phyloP scores from a whole-genome alignment of 2,329 filamentous ascomycete genomes.

The Verticillium albo-atrum region DNA sequence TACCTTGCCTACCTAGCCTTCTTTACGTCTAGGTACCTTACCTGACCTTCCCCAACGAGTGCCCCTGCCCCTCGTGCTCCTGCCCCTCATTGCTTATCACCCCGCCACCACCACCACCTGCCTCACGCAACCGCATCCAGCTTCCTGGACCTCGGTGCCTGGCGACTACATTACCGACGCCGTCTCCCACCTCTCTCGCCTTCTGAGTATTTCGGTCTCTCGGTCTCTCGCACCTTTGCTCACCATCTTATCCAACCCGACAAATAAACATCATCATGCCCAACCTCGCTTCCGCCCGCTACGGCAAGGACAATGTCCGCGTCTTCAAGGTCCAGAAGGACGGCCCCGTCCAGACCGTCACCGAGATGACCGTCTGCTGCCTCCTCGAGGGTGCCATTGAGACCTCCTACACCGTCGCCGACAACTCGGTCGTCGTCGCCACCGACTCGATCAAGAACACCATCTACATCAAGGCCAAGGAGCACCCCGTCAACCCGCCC shows the following conservation, averaged over 20 bases:
- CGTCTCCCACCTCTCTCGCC: not conserved
- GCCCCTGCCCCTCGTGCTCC: not conserved
- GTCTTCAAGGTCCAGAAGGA: conserved; percentile 92
- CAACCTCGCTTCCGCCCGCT: conserved; percentile 60
- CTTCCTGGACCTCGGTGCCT: not conserved
- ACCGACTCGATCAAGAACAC: conserved; percentile 99
- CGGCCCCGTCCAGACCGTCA: conserved; percentile 77
- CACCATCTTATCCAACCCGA: no score
- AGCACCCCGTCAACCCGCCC: conserved; percentile 85
- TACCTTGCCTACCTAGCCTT: not conserved
- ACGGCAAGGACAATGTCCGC: conserved; percentile 97
- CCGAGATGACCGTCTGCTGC: conserved; percentile 92
- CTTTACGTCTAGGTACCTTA: no score
- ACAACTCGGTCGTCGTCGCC: conserved; percentile 93
- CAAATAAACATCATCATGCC: conserved; percentile 47
- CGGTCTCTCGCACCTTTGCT: no score
- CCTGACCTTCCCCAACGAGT: not conserved
- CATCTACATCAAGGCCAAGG: conserved; percentile 90
- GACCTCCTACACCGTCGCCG: conserved; percentile 81
- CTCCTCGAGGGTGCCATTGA: conserved; percentile 92
- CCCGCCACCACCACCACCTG: not conserved
- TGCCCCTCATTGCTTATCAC: not conserved
- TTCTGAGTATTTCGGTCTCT: not conserved
- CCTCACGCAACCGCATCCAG: not conserved
- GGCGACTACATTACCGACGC: not conserved